phyloP scores from a whole-genome alignment of 2,329 filamentous ascomycete species.

The Cladobotryum mycophilum region DNA sequence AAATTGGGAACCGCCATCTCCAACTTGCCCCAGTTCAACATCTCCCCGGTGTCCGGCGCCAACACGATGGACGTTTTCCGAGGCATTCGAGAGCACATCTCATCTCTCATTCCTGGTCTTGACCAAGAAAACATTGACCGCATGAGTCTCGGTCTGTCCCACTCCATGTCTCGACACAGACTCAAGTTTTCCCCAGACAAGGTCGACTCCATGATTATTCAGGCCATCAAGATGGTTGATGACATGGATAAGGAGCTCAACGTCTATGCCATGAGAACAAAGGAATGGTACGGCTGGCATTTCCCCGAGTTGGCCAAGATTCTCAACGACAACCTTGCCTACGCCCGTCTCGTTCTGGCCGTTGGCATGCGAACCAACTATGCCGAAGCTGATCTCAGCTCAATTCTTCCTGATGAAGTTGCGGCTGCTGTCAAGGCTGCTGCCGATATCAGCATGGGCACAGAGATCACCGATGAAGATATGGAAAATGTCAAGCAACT shows the following conservation, averaged over 20 bases:
- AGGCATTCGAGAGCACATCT: constrained; percentile 84
- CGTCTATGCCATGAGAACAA: constrained; percentile 97
- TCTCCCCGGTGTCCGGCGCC: constrained; percentile 66
- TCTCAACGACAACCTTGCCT: constrained; percentile 93
- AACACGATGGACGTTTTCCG: constrained; percentile 75
- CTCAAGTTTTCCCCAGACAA: constrained; percentile 98
- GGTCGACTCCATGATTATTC: constrained; percentile 99
- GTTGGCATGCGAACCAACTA: constrained; percentile 86
- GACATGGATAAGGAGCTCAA: constrained; percentile 98
- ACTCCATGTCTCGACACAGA: constrained; percentile 95
- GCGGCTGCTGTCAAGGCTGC: constrained; percentile 87
- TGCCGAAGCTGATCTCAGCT: constrained; percentile 69
- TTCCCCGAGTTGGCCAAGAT: constrained; percentile 98
- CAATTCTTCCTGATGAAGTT: constrained; percentile 92
- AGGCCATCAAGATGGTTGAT: constrained; percentile 88
- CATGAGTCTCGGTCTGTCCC: constrained; percentile 92
- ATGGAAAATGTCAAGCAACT: constrained; percentile 86
- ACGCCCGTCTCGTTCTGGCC: constrained; percentile 77
- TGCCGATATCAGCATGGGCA: constrained; percentile 97
- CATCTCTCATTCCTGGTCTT: constrained; percentile 84
- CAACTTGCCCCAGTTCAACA: constrained; percentile 81
- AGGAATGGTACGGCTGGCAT: constrained; percentile 99
- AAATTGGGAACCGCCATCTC: constrained; percentile 89
- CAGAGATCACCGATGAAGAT: constrained; percentile 90
- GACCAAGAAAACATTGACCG: constrained; percentile 80